phyloP scores from a whole-genome alignment of 345 rosid genomes.

The Salix caprea region DNA sequence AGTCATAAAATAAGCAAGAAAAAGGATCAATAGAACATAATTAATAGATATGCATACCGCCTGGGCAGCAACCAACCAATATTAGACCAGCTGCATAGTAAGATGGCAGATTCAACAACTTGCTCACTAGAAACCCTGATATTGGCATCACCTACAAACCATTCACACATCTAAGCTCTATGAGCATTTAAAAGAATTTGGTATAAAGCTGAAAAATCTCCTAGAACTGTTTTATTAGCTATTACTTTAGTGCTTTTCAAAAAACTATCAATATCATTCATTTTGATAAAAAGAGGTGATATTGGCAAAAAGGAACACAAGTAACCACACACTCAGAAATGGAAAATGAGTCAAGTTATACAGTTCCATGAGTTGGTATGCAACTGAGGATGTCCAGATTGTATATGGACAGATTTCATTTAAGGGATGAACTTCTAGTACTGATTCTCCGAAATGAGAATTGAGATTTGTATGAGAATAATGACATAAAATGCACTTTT shows the following conservation, averaged over 20 bases:
- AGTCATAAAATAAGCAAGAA: constrained; percentile 2
- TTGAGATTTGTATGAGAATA: neutral
- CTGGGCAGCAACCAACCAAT: constrained; percentile 90
- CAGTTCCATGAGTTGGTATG: neutral
- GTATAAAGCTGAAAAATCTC: neutral
- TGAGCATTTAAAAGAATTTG: neutral
- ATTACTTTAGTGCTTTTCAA: neutral
- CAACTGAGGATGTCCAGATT: neutral
- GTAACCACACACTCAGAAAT: too few relatives aligned
- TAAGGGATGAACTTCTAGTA: neutral
- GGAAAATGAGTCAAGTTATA: neutral
- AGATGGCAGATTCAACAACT: constrained; percentile 72
- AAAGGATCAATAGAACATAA: neutral
- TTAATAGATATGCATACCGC: constrained; percentile 46
- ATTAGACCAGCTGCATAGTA: constrained; percentile 92
- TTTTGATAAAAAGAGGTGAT: too few relatives aligned
- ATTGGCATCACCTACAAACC: constrained; percentile 78
- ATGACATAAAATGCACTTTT: neutral
- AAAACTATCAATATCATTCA: too few relatives aligned
- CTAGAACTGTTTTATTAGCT: neutral
- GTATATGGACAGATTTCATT: neutral
- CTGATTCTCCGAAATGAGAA: neutral
- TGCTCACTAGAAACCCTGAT: constrained; percentile 75
- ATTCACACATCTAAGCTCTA: neutral
- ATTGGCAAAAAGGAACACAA: too few relatives aligned